Evolutionary conservation across 1,139 yeast species (phyloP).

Genomic region (Debaryomycetaceae sp.): DNA sequence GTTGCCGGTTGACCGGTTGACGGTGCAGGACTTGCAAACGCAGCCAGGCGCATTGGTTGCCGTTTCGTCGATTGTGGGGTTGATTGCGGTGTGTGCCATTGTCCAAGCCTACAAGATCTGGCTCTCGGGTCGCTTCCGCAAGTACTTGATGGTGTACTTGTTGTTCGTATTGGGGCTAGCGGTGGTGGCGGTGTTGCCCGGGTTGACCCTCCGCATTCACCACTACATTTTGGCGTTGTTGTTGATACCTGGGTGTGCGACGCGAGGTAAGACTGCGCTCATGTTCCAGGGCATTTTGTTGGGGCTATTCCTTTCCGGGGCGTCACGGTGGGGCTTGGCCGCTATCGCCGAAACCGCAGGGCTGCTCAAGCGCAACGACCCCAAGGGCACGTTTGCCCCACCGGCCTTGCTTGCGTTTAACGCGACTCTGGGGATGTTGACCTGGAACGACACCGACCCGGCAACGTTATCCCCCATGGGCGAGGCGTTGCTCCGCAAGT

Average conservation of each 20-base stretch:
- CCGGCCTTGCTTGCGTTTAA: conserved; percentile 46
- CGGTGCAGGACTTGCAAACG: conserved; percentile 60
- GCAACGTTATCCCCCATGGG: conserved; percentile 10
- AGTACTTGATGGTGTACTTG: conserved; percentile 51
- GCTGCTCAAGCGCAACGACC: conserved; percentile 71
- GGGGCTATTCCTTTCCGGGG: conserved; percentile 80
- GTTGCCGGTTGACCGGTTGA: conserved; percentile 81
- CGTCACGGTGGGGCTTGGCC: conserved; percentile 91
- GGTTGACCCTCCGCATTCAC: conserved; percentile 75
- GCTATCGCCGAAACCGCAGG: conserved; percentile 76
- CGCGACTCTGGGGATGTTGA: conserved; percentile 24
- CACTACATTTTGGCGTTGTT: conserved; percentile 83
- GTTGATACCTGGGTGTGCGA: conserved; percentile 82
- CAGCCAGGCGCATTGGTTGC: conserved; percentile 79
- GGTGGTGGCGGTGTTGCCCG: conserved; percentile 52
- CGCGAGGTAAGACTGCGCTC: conserved; percentile 66
- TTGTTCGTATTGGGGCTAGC: conserved; percentile 43
- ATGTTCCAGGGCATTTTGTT: conserved; percentile 77
- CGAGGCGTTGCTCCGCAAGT: conserved; percentile 10
- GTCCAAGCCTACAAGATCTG: conserved; percentile 79
- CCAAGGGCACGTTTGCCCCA: conserved; percentile 56
- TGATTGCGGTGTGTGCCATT: conserved; percentile 50
- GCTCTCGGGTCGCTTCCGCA: conserved; percentile 69
- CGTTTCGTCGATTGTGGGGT: conserved; percentile 43
- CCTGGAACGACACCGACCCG: conserved; percentile 25